Percentiles rank a stretch among this genome's conserved stretches.
phyloP scores from a whole-genome alignment of 768 basidiomycete genomes.

The Cyclocybe cylindracea region DNA sequence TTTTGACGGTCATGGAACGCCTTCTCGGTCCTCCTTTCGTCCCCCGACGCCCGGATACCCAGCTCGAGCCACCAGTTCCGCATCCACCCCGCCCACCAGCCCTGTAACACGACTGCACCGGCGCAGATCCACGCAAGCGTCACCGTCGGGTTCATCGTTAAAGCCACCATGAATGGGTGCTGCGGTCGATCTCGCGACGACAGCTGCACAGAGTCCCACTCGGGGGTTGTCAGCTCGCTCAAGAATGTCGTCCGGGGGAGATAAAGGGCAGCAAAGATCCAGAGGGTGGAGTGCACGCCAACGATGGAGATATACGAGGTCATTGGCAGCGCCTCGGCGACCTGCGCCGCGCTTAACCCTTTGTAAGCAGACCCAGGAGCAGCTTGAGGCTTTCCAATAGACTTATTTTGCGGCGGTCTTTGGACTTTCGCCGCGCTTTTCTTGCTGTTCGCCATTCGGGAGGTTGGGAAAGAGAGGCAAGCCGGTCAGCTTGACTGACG shows the following conservation, averaged over 20 bases:
- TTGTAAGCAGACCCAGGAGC: constrained; percentile 2
- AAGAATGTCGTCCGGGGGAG: constrained; percentile 64
- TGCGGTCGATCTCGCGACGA: constrained; percentile 66
- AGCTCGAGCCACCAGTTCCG: constrained; percentile 56
- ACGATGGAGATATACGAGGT: constrained; percentile 66
- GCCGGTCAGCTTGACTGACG: constrained; percentile 1
- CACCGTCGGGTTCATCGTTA: constrained; percentile 60
- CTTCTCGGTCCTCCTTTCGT: constrained; percentile 44
- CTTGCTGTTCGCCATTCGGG: constrained; percentile 15
- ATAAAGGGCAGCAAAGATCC: constrained; percentile 65
- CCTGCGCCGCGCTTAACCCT: background rate
- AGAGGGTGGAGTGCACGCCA: constrained; percentile 65
- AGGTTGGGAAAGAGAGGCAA: background rate
- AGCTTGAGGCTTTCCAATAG: background rate
- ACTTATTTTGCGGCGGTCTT: constrained; percentile 4
- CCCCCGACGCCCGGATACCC: constrained; percentile 38
- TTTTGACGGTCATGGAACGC: constrained; percentile 37
- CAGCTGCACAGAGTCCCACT: constrained; percentile 28
- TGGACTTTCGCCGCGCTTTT: constrained; percentile 12
- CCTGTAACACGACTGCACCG: constrained; percentile 56
- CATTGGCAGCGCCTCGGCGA: constrained; percentile 37
- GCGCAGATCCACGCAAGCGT: constrained; percentile 60
- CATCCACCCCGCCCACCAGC: constrained; percentile 76
- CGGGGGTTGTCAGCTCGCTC: constrained; percentile 33
- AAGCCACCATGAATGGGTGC: constrained; percentile 62